Evolutionary conservation across 495 filamentous ascomycete species (phyloP).

Genomic region (Chaetomium cochliodes): DNA sequence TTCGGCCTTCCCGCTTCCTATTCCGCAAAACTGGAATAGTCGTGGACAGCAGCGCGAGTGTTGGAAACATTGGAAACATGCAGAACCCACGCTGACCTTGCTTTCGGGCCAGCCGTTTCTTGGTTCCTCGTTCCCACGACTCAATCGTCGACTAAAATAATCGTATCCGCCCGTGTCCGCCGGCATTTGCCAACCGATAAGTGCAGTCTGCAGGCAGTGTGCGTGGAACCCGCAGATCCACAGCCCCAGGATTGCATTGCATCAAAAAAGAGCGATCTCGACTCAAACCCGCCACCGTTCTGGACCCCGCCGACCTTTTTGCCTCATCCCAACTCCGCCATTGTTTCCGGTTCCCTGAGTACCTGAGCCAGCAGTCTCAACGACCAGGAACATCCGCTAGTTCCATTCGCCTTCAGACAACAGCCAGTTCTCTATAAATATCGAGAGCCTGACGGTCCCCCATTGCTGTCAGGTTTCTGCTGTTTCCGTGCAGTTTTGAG

Average conservation of each 20-base stretch:
- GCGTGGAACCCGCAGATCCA: conserved; percentile 21
- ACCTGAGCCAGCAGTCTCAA: conserved; percentile 8
- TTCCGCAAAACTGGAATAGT: not conserved
- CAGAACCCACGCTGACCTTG: conserved; percentile 11
- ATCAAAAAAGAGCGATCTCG: conserved; percentile 32
- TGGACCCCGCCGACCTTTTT: conserved; percentile 27
- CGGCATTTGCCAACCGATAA: conserved; percentile 9
- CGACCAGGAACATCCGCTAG: conserved; percentile 3
- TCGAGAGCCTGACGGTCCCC: conserved; percentile 28
- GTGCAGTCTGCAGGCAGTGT: not conserved
- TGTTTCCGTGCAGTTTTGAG: conserved; percentile 35
- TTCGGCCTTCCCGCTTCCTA: not conserved
- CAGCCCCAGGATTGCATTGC: conserved; percentile 17
- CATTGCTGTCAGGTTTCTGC: conserved; percentile 26
- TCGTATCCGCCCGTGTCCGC: conserved; percentile 7
- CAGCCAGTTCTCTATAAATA: conserved; percentile 28
- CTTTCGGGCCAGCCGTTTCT: not conserved
- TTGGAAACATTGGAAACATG: not conserved
- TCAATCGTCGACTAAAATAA: conserved; percentile 1
- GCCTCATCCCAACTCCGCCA: conserved; percentile 31
- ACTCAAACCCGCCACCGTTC: conserved; percentile 33
- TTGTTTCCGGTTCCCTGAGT: conserved; percentile 8
- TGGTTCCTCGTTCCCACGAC: not conserved
- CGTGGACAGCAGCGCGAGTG: not conserved
- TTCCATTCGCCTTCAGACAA: not conserved